Evolutionary conservation across 2,329 filamentous ascomycete species (phyloP).

Genomic region (Ophiobolus disseminans): DNA sequence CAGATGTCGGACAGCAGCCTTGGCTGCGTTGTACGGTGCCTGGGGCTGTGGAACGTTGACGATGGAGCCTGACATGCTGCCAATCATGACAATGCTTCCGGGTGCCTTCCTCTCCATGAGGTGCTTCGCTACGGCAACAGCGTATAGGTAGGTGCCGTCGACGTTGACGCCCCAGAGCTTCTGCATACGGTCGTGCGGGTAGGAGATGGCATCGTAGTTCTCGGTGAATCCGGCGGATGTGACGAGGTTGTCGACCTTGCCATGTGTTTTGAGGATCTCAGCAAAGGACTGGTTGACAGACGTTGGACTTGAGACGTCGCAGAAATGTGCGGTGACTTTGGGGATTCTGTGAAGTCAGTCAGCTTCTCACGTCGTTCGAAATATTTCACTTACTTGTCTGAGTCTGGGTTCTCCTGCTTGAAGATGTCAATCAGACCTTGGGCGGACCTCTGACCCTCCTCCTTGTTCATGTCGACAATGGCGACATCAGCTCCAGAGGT

Average conservation of each 20-base stretch:
- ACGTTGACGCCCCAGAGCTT: constrained; percentile 97
- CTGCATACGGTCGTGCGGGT: constrained; percentile 88
- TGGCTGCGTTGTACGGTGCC: constrained; percentile 89
- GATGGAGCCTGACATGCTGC: constrained; percentile 91
- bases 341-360: constrained; percentile 63
- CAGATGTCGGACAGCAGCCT: constrained; percentile 89
- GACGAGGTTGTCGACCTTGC: constrained; percentile 88
- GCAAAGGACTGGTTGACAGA: constrained; percentile 78
- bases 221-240: constrained; percentile 97
- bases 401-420: constrained; percentile 77
- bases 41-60: constrained; percentile 97
- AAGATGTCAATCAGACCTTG: constrained; percentile 76
- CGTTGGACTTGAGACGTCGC: constrained; percentile 81
- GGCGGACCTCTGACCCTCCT: constrained; percentile 82
- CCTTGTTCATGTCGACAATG: constrained; percentile 92
- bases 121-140: constrained; percentile 83
- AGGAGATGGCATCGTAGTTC: constrained; percentile 90
- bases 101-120: constrained; percentile 79
- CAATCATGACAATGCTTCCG: constrained; percentile 92
- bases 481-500: constrained; percentile 87
- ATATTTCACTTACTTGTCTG: constrained; percentile 62
- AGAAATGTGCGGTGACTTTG: constrained; percentile 87
- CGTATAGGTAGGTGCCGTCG: constrained; percentile 89
- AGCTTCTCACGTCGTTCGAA: constrained; percentile 1
- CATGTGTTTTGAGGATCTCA: constrained; percentile 74